Evolutionary conservation across 768 basidiomycete species (phyloP), one percentile per base, ranked within the genome.

Genomic region (Neoboletus subvelutipes): DNA sequence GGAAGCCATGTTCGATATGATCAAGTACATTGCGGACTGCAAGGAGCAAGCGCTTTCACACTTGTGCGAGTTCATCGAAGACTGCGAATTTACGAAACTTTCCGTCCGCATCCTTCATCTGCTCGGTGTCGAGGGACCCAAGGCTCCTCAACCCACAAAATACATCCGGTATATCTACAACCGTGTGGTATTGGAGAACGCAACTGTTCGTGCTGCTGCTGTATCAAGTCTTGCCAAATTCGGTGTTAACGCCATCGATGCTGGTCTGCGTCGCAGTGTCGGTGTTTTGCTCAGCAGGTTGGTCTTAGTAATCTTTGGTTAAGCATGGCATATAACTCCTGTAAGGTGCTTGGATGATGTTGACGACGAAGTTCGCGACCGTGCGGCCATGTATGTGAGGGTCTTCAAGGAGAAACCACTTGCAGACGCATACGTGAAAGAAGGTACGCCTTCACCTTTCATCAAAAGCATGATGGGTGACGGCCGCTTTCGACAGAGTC

Each of bases 81-180:
- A 99, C 71, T 99, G 97, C 82, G 97, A 99, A 72, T 99, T 98
- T 70, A 98, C 96, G 33, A 99, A 98, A 75, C 85, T 99, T 49
- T 97, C 94, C 31, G 97, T 99, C 60, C 91, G 96, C 46, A 93
- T 99, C 64, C 82, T 99, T 26, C 92, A 99, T 69, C 77, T 99
- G 37, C 85, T 99, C 46, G 97, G 97, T 34, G 82, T 94, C 56
- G 97, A 99, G 75, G 97, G 96, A 11, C 96, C 97, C 33, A 92
- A 92, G 70, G 88, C 95, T 29, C 86, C 89, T n/a, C 91, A 97
- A 72, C 97, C 97, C 12, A 88, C 93, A 50, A 98, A 98, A 76
- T 99, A 96, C 71, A 99, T 99, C 70, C 90, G 97, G 43, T 98
- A 95, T 79, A 99, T 99, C 69, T 99, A 99, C 76, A 99, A 99